Evolutionary conservation across 2,329 filamentous ascomycete species (phyloP).

Genomic region (Microcyclospora pomicola): DNA sequence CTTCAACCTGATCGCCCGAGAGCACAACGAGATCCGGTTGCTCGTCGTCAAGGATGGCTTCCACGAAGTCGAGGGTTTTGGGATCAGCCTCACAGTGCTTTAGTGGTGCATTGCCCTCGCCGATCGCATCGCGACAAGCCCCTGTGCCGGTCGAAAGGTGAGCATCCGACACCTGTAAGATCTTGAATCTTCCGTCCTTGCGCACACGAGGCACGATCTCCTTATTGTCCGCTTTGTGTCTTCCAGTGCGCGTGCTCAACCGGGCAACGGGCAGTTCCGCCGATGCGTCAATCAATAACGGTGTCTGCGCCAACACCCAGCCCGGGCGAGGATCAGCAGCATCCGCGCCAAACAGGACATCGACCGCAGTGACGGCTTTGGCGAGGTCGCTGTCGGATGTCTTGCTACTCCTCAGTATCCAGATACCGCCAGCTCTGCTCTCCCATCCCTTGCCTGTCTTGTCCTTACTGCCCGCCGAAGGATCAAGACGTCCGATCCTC

Average conservation of each 20-base stretch:
- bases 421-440: constrained; percentile 59
- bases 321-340: constrained; percentile 77
- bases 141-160: constrained; percentile 87
- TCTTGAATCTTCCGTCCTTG: constrained; percentile 90
- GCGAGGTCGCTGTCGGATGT: constrained; percentile 62
- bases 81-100: constrained; percentile 75
- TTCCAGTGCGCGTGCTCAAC: constrained; percentile 64
- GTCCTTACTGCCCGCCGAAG: background rate
- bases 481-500: constrained; percentile 54
- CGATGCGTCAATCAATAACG: constrained; percentile 54
- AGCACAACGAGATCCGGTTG: constrained; percentile 85
- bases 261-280: constrained; percentile 54
- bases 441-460: constrained; percentile 60
- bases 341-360: constrained; percentile 80
- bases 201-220: constrained; percentile 57
- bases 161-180: constrained; percentile 88
- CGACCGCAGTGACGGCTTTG: constrained; percentile 62
- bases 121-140: constrained; percentile 70
- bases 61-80: constrained; percentile 79
- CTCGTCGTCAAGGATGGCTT: constrained; percentile 73
- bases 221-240: constrained; percentile 48
- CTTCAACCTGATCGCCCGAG: constrained; percentile 90
- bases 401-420: constrained; percentile 64
- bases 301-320: constrained; percentile 66
- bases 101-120: constrained; percentile 20